A percentile compares a stretch with the other conserved stretches of the same genome.
These are phyloP conservation scores for Pythium guiyangense DNA, from an alignment of 352 stramenopile species.

Conservation along the genomic window DNA sequence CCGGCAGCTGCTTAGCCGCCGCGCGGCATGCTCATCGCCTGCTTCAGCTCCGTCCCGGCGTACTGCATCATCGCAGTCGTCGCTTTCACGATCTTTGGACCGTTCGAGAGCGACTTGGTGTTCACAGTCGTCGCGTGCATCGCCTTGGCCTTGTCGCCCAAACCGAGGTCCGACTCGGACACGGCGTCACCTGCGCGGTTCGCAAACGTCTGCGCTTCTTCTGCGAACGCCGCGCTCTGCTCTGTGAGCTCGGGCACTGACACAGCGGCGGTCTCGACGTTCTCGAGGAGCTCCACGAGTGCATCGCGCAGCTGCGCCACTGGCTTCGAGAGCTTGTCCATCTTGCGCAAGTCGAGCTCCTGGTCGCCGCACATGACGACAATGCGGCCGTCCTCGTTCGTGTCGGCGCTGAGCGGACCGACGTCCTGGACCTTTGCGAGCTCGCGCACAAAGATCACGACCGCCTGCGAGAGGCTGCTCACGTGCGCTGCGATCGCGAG, in stretches of 20 bases:
- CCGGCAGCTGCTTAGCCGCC: too few species aligned
- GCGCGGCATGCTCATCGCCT: slow-evolving; percentile 33
- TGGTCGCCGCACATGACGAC: slow-evolving; percentile 42
- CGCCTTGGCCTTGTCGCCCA: slow-evolving; percentile 27
- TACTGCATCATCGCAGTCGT: slow-evolving; percentile 56
- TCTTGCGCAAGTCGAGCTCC: slow-evolving; percentile 38
- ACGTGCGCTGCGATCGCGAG: slow-evolving; percentile 33
- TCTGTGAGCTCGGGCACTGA: slow-evolving; percentile 42
- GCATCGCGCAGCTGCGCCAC: slow-evolving; percentile 40
- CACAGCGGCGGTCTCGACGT: slow-evolving; percentile 36
- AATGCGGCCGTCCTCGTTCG: slow-evolving; percentile 34
- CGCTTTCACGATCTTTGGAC: slow-evolving; percentile 38
- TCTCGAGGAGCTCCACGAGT: slow-evolving; percentile 45
- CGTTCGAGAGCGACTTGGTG: slow-evolving; percentile 39
- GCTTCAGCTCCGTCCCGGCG: slow-evolving; percentile 28
- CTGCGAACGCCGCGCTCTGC: slow-evolving; percentile 26
- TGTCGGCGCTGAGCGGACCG: slow-evolving; percentile 22
- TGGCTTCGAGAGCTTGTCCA: slow-evolving; percentile 38
- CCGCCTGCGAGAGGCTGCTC: slow-evolving; percentile 22
- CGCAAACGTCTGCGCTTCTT: slow-evolving; percentile 40
- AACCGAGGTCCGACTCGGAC: slow-evolving; percentile 28
- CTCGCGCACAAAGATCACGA: slow-evolving; percentile 39
- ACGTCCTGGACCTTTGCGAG: slow-evolving; percentile 42
- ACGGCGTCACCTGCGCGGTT: slow-evolving; percentile 37
- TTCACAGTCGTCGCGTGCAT: slow-evolving; percentile 29